A percentile compares a stretch with the other conserved stretches of the same genome.
Evolutionary conservation across 495 filamentous ascomycete species (phyloP).

Genomic region (Trypethelium eluteriae): DNA sequence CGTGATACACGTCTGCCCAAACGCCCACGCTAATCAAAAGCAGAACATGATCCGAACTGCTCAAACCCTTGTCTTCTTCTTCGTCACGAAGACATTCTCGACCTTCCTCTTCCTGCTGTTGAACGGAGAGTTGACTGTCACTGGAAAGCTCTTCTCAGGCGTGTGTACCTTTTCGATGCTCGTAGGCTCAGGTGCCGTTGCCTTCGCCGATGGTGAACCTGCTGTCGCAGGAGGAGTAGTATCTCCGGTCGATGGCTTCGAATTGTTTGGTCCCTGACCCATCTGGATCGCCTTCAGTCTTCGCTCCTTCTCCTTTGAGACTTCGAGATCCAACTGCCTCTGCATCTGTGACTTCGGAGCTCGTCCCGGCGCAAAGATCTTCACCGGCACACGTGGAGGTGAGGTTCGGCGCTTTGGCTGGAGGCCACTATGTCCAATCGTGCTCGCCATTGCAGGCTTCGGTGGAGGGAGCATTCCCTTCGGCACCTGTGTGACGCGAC

Average conservation of each 20-base stretch:
- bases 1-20: background rate
- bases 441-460: background rate
- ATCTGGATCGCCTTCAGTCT: constrained; percentile 8
- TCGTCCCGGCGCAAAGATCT: background rate
- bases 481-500: constrained; percentile 7
- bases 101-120: background rate
- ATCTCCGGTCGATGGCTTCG: background rate
- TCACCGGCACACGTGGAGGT: background rate
- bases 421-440: background rate
- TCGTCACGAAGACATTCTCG: constrained; percentile 3
- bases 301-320: background rate
- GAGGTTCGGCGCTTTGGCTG: background rate
- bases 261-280: background rate
- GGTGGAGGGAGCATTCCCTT: background rate
- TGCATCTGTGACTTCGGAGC: background rate
- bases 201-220: background rate
- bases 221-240: background rate
- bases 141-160: background rate
- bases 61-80: background rate
- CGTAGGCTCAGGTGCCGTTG: background rate
- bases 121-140: background rate
- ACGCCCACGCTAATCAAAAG: constrained; percentile 4
- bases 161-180: background rate
- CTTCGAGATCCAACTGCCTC: background rate
- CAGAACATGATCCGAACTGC: background rate